Conservation (phyloP, 495 filamentous ascomycete species). For the Penicillium lividum region DNA sequence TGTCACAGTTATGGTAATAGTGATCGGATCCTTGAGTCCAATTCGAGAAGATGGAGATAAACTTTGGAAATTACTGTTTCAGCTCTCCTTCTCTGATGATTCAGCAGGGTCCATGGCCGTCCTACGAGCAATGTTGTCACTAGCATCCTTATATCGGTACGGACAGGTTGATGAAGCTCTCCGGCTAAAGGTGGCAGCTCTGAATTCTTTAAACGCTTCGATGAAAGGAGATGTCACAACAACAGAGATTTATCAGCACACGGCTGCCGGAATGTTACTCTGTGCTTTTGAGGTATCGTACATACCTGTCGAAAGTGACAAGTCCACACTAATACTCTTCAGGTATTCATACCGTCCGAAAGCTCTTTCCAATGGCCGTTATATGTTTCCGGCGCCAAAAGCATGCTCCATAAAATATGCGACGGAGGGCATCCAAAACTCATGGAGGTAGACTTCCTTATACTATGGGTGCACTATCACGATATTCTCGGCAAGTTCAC, state of each 20-base stretch:
- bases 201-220: slow-evolving; percentile 5
- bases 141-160: slow-evolving; percentile 15
- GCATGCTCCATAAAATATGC: slow-evolving; percentile 14
- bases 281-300: slow-evolving; percentile 14
- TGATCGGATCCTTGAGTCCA: neutral
- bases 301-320: no score
- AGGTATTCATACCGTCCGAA: slow-evolving; percentile 11
- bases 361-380: slow-evolving; percentile 18
- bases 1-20: neutral
- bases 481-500: slow-evolving; percentile 15
- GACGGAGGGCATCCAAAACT: slow-evolving; percentile 7
- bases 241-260: slow-evolving; percentile 16
- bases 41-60: slow-evolving; percentile 10
- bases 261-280: slow-evolving; percentile 13
- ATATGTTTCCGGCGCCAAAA: slow-evolving; percentile 15
- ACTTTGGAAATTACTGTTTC: slow-evolving; percentile 15
- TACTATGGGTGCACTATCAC: slow-evolving; percentile 19
- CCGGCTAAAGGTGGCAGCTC: slow-evolving; percentile 13
- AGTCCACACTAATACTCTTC: neutral
- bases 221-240: slow-evolving; percentile 2
- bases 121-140: slow-evolving; percentile 13
- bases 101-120: slow-evolving; percentile 16
- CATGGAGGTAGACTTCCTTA: slow-evolving; percentile 9
- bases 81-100: slow-evolving; percentile 15
- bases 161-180: slow-evolving; percentile 8